Base-by-base conservation (phyloP, 2,329 filamentous ascomycete species). In the Fusarium stilboides region DNA sequence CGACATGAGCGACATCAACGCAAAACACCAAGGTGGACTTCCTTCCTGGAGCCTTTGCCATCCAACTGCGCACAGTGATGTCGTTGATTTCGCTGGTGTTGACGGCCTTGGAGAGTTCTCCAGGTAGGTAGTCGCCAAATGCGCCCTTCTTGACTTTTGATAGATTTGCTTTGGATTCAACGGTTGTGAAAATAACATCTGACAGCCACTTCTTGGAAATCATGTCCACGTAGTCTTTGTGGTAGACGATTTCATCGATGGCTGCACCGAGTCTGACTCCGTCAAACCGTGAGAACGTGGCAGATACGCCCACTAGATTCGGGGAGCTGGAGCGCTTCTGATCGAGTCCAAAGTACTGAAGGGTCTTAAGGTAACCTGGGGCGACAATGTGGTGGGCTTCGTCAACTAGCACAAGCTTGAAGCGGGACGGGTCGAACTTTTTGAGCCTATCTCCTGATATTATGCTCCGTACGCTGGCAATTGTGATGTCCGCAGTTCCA, bases 311-410 rank as follows among this genome's bases (percentile, higher is more conserved):
- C 14, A 99, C 91, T 15, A 99, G 83, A 19, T 89, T 87, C 0
- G 93, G 91, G 1, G 77, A 79, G 46, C 77, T 79, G 8, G 56
- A 40, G 58, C 71, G 79, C 68, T 81, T 83, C 50, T 81, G 73
- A 56, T 88, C 80, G 19, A 97, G 85, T 0, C 90, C 88, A 77
- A 99, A 97, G 78, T 98, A 89, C n/a, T 86, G 83, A 47, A 99
- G 83, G 1, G 90, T 86, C 42, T 87, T 86, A 65, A 97, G 84
- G 75, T 98, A 98, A 9, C 90, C 89, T 3, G 88, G 86, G 1
- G 96, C 92, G 44, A 98, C 94, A 54, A 98, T 97, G 79, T 99
- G 96, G 78, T 99, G 96, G 6, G 95, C 96, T 80, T 99, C 96
- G 70, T 99, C 96, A 6, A 99, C 95, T 4, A 99, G 86, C 1